Percentiles rank a stretch among this genome's conserved stretches.
These are phyloP conservation scores for Dioszegia aurantiaca DNA, from an alignment of 768 basidiomycete species.

Conservation along the genomic window DNA sequence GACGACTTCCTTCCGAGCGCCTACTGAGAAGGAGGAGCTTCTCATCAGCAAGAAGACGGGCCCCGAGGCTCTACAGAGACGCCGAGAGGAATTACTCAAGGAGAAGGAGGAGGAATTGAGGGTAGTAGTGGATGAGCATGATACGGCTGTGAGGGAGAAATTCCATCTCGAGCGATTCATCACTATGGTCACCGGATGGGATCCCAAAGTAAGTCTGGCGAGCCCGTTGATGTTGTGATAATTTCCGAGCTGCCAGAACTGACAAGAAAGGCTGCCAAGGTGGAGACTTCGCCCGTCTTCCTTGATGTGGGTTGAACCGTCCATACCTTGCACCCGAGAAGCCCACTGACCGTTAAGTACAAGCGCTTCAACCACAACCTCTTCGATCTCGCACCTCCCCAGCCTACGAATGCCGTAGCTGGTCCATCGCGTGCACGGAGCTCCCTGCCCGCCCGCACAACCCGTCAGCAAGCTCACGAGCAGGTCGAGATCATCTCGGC, in stretches of 20 bases:
- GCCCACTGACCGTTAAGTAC: constrained; percentile 56
- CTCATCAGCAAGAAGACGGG: constrained; percentile 25
- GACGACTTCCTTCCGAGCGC: constrained; percentile 6
- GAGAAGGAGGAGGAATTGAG: constrained; percentile 64
- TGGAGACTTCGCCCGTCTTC: constrained; percentile 70
- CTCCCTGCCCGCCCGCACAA: constrained; percentile 32
- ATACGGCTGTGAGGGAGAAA: constrained; percentile 64
- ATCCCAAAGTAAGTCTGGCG: constrained; percentile 62
- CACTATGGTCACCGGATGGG: constrained; percentile 65
- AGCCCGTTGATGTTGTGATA: not conserved
- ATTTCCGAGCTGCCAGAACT: not conserved
- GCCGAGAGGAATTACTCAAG: constrained; percentile 56
- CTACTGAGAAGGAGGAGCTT: constrained; percentile 27
- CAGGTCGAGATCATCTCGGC: constrained; percentile 30
- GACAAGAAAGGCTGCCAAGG: constrained; percentile 62
- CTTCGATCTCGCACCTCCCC: constrained; percentile 55
- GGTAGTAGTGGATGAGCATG: constrained; percentile 53
- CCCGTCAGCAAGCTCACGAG: constrained; percentile 42
- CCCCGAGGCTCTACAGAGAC: constrained; percentile 21
- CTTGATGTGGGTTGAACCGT: constrained; percentile 58
- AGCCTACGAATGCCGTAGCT: constrained; percentile 44
- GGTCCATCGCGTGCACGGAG: constrained; percentile 30
- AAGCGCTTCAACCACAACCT: constrained; percentile 51
- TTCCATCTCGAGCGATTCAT: constrained; percentile 85
- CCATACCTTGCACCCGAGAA: not conserved